phyloP scores from a whole-genome alignment of 169 alveolate species.

The Sarcocystis neurona region DNA sequence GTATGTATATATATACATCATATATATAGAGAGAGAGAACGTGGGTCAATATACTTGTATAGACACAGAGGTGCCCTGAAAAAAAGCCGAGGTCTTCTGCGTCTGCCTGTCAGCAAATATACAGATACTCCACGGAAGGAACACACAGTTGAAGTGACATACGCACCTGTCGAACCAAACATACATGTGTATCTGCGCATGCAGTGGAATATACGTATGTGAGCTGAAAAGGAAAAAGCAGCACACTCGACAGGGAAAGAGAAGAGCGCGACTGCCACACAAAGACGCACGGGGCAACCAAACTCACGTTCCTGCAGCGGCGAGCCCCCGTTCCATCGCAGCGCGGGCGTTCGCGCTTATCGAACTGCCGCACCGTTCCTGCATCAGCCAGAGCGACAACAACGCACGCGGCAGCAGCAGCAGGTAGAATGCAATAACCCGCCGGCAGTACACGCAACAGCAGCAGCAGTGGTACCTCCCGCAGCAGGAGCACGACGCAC shows the following conservation, averaged over 20 bases:
- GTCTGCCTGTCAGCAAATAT: too few species aligned
- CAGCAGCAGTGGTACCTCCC: background rate
- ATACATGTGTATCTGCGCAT: too few species aligned
- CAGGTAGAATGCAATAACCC: too few species aligned
- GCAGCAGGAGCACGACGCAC: background rate
- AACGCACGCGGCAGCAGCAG: too few species aligned
- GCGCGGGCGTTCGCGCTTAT: background rate
- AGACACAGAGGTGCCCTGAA: background rate
- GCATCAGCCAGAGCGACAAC: too few species aligned
- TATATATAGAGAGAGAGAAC: too few species aligned
- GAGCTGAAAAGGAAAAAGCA: background rate
- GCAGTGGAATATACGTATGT: too few species aligned
- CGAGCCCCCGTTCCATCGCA: background rate
- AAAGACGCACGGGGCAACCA: background rate
- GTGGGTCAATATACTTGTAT: background rate
- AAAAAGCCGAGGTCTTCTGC: too few species aligned
- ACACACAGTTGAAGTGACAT: too few species aligned
- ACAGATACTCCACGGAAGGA: too few species aligned
- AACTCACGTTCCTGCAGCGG: slow-evolving; percentile 14
- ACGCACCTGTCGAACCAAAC: too few species aligned
- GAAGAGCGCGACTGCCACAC: background rate
- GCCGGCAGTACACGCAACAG: background rate
- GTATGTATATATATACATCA: too few species aligned
- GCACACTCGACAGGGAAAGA: background rate
- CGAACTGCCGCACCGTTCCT: slow-evolving; percentile 40